Conservation (phyloP, 2,329 filamentous ascomycete species). For the Diaporthe capsici region DNA sequence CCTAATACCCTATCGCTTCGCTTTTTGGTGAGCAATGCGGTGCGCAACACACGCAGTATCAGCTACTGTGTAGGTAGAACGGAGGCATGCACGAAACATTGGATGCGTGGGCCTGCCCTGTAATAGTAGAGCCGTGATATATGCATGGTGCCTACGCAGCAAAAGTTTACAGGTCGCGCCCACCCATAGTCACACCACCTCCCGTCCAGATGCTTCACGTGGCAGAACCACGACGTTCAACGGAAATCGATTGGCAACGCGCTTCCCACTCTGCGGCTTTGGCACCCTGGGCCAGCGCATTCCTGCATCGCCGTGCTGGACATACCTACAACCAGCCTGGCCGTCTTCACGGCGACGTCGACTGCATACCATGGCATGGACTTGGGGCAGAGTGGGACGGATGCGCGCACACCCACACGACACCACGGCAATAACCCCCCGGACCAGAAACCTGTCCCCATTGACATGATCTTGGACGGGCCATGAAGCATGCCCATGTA, state of each 20-base stretch:
- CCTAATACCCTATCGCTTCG: not conserved
- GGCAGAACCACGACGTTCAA: not conserved
- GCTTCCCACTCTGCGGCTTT: not conserved
- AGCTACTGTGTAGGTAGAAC: not conserved
- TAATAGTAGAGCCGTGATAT: not conserved
- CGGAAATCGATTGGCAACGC: not conserved
- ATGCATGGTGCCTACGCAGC: not conserved
- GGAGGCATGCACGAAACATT: not conserved
- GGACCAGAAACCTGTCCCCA: too few relatives aligned
- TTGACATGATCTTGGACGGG: too few relatives aligned
- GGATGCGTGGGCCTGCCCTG: not conserved
- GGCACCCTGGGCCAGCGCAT: constrained; percentile 16
- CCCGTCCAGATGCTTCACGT: constrained; percentile 18
- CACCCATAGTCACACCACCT: constrained; percentile 20
- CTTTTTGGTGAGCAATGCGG: not conserved
- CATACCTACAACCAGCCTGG: not conserved
- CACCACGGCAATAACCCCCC: too few relatives aligned
- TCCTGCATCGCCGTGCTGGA: not conserved
- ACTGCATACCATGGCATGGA: not conserved
- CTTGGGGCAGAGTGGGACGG: not conserved
- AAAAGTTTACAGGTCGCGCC: not conserved
- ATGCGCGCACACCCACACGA: not conserved
- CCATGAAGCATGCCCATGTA: too few relatives aligned
- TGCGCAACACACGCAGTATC: not conserved
- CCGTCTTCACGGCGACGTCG: not conserved